Evolutionary conservation across 768 basidiomycete genomes (phyloP), one percentile per base, ranked within the genome.

Genomic region (Postia placenta): DNA sequence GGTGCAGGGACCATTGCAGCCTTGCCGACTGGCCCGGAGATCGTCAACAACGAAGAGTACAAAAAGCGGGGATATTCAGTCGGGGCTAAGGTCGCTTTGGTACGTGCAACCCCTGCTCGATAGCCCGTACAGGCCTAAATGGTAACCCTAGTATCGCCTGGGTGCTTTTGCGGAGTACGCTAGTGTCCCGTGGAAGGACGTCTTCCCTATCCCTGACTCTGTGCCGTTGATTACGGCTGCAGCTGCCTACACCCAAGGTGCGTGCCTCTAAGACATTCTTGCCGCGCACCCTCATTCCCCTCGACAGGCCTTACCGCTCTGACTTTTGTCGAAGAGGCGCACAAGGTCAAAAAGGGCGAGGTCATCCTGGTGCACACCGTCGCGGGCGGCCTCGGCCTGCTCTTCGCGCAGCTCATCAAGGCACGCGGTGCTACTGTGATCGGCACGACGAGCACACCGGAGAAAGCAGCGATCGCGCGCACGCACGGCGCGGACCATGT

Each of bases 391-490:
- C 74, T 95, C 11, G 94, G 81, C 2, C 70, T 83, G 17, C 59
- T 83, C 28, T 74, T 84, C 47, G 71, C 78, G 5, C 84, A 93
- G 69, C 65, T 86, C 24, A 78, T 80, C 37, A 83, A 79, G 61
- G 69, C 73, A 39, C 69, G 79, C 20, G 94, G 94, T 2, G 92
- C 87, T 0, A 85, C 79, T 7, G 89, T 96, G 22, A 95, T 98
- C 57, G 94, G 91, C 0, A 96, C 92, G n/a, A 89, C 88, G 1
- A 93, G 91, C 2, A 88, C 85, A 0, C 62, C 70, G 14, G 86
- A 81, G 57, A 98, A 98, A 64, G 87, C 87, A 1, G 78, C 76
- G 45, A 60, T 92, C 33, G 94, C 90, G 3, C 85, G 77, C 56
- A 66, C 72, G 39, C 71, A 87, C 49, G 94, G 94, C 5, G 89